Evolutionary conservation across 371 early-diverging fungal species (phyloP).

Genomic region (Enteropsectra breve): DNA sequence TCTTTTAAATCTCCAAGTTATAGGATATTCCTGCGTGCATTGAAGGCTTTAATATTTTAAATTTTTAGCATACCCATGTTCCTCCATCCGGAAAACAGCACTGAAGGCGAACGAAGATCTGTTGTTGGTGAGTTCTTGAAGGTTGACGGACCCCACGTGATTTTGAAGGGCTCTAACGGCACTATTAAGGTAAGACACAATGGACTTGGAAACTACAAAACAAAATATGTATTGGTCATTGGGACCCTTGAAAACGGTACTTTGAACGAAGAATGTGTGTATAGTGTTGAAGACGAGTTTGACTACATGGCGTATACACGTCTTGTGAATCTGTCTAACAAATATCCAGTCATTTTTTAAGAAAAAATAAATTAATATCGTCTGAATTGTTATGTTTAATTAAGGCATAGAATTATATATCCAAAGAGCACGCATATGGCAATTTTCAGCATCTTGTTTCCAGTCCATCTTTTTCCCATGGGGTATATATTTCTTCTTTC

Average conservation of each 20-base stretch:
- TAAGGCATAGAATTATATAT: constrained; percentile 2
- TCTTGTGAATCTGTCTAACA: constrained; percentile 21
- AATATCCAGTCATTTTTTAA: constrained; percentile 39
- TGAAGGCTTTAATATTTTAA: no score
- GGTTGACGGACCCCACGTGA: constrained; percentile 32
- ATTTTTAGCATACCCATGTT: constrained; percentile 35
- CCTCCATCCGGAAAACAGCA: not conserved
- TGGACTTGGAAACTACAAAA: constrained; percentile 34
- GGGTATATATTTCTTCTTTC: no score
- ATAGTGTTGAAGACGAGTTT: constrained; percentile 35
- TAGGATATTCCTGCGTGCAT: no score
- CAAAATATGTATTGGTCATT: constrained; percentile 31
- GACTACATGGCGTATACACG: constrained; percentile 26
- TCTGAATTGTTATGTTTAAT: constrained; percentile 44
- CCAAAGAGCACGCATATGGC: constrained; percentile 3
- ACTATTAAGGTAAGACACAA: constrained; percentile 38
- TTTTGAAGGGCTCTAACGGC: constrained; percentile 14
- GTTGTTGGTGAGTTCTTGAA: constrained; percentile 35
- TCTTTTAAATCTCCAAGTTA: no score
- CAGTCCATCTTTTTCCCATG: no score
- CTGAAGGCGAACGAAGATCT: constrained; percentile 21
- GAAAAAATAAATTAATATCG: constrained; percentile 11
- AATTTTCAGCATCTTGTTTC: not conserved
- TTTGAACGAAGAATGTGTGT: constrained; percentile 24
- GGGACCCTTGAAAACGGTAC: constrained; percentile 39